phyloP scores from a whole-genome alignment of 108 stramenopile genomes.

The Aurantiochytrium sp. region DNA sequence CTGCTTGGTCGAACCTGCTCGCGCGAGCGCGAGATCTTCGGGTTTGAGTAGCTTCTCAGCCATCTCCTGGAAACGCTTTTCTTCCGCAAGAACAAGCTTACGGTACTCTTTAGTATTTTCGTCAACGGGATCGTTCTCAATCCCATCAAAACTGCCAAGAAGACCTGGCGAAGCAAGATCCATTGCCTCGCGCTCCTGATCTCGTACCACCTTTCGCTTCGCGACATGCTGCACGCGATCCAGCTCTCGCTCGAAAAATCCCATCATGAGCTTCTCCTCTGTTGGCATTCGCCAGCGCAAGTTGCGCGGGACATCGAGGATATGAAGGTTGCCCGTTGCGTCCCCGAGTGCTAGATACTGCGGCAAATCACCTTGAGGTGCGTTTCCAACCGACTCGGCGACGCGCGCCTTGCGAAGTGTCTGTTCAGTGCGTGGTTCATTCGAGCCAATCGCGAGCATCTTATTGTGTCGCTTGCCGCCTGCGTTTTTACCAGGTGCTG shows the following conservation, averaged over 20 bases:
- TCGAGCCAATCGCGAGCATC: not conserved
- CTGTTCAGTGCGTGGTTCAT: not conserved
- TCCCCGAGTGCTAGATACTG: conserved; percentile 56
- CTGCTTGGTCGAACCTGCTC: not conserved
- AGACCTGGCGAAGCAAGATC: not conserved
- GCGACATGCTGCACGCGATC: conserved; percentile 22
- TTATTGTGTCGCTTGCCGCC: not conserved
- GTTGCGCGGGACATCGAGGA: conserved; percentile 52
- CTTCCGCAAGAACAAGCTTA: not conserved
- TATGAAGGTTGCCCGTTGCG: conserved; percentile 51
- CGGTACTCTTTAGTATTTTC: not conserved
- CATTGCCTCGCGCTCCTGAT: not conserved
- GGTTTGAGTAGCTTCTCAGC: not conserved
- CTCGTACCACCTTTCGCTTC: not conserved
- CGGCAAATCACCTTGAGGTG: conserved; percentile 24
- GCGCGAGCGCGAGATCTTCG: not conserved
- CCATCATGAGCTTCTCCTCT: conserved; percentile 41
- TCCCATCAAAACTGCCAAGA: not conserved
- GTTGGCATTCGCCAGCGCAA: conserved; percentile 36
- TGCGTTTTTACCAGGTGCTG: not conserved
- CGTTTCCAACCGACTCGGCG: not conserved
- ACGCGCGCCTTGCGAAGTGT: not conserved
- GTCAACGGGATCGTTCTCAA: not conserved
- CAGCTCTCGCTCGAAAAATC: conserved; percentile 48
- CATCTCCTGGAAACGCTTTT: not conserved